Base-by-base conservation (phyloP, 257 asterid genomes). In the Ballota nigra region DNA sequence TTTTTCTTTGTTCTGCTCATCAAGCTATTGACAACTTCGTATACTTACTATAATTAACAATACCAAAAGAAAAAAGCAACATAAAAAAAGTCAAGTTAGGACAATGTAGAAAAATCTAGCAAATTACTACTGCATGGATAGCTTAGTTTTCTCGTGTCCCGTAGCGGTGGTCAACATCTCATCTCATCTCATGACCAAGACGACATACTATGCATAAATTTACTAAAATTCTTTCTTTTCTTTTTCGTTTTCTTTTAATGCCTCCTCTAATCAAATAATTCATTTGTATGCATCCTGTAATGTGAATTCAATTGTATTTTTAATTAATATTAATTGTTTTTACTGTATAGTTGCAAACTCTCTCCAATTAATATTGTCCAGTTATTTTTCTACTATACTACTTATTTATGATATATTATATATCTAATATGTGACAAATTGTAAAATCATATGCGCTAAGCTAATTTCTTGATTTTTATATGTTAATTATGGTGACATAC, bases 141-240 rank as follows among this genome's bases (percentile, higher is more conserved):
- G 69, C 84, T 83, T 66, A 63, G 84, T 80, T 73, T 72, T 75
- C 82, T 79, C 76, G 65, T 31, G 76, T 81, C 57, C 69, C 66
- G 24, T 68, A 94, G 86, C 96, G 96, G 97, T 85, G 96, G 97
- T 88, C 96, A 88, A 86, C 85, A 59, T 68, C 76, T 75, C 52
- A 59, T 68, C 76, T 75, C 52, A 43, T 33, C 9, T 33, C 68
- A 74, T 64, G 70, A 18, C 69, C 72, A 33, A 33, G 38, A 33
- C 38, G 38, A 33, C 38, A 33, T 6, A 33, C 6, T 26, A 1
- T 18, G 0, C 28, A 6, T 22, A 5, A 71, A 52, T 31, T 66
- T 68, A 71, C 83, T 19, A 33, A 11, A 7, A 72, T 78, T 63
- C 71, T 51, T 51, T 51, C 23, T n/a, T n/a, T n/a, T n/a, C 2